Evolutionary conservation across 2,329 filamentous ascomycete species (phyloP).

Genomic region (Diaporthe sp.): DNA sequence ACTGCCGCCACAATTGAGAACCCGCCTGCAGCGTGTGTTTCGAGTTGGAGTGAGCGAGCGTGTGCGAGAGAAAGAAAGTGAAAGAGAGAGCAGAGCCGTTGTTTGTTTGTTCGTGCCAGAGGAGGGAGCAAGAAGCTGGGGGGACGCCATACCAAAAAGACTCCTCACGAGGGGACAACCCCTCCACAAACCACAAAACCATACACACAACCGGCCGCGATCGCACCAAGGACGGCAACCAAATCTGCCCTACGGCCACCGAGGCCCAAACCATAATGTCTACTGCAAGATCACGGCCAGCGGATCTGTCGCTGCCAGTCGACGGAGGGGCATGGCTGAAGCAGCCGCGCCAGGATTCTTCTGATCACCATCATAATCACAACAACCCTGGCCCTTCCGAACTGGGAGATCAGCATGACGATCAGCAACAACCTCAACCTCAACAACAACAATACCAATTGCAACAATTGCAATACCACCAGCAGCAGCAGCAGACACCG

Average conservation of each 20-base stretch:
- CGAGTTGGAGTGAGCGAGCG: neutral
- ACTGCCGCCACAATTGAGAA: neutral
- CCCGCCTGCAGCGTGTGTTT: neutral
- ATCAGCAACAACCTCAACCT: neutral
- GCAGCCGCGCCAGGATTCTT: slow-evolving; percentile 8
- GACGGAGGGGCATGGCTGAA: slow-evolving; percentile 31
- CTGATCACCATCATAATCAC: neutral
- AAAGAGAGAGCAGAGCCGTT: neutral
- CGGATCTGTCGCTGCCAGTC: slow-evolving; percentile 21
- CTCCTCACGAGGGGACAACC: neutral
- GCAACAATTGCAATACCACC: no score
- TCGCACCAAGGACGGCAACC: neutral
- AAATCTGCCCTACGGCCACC: neutral
- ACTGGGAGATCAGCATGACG: slow-evolving; percentile 10
- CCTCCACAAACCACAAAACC: neutral
- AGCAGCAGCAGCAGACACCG: neutral
- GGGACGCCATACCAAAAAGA: neutral
- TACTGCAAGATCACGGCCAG: slow-evolving; percentile 28
- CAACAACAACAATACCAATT: neutral
- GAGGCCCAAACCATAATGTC: slow-evolving; percentile 24
- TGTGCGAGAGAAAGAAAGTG: neutral
- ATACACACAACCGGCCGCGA: neutral
- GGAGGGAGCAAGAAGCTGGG: neutral
- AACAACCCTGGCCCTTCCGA: neutral
- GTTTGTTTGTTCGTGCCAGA: slow-evolving; percentile 18